Base-by-base conservation (phyloP, 106 monocot genomes). In the Phalaenopsis aphrodite region DNA sequence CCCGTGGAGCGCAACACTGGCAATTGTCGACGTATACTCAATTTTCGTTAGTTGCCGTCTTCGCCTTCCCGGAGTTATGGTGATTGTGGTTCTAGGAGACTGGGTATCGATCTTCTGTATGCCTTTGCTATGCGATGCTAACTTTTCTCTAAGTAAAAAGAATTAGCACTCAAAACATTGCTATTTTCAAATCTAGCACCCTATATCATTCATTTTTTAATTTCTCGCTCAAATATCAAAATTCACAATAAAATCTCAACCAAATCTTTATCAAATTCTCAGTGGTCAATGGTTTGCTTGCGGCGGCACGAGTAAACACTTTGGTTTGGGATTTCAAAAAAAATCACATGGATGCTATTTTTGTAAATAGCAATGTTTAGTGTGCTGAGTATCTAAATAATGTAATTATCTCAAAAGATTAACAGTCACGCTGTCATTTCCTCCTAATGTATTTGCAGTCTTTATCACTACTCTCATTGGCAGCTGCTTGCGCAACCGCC, bases 1-100 rank as follows among this genome's bases (percentile, higher is more conserved):
- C 72, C 96, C 96, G 24, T 92, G 96, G 96, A 94, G 94, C 72
- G 82, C 81, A 14, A 86, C 88, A n/a, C 82, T 93, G 43, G 92
- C 87, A 52, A 72, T 93, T 55, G 80, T 92, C 58, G 94, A 94
- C 77, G 42, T 92, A 5, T 97, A 89, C 87, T 92, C 91, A 23
- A 78, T 94, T 17, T 77, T 87, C 46, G 67, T 77, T 30, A 73
- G 86, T 14, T 88, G 84, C 42, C 90, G 85, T 74, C 80, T 91
- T 85, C 93, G 87, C 39, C 72, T 91, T n/a, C 93, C 93, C 5
- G 89, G 93, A 18, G 80, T 93, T 8, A 87, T 88, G 85, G 76
- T 87, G 69, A 90, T 93, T 38, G 77, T 96, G 3, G 83, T 89
- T 67, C 75, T 87, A 8, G 96, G 96, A 79, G 96, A 96, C 75